These are phyloP conservation scores for Leucogyrophana mollusca DNA, from an alignment of 768 basidiomycete species.

Conservation along the genomic window DNA sequence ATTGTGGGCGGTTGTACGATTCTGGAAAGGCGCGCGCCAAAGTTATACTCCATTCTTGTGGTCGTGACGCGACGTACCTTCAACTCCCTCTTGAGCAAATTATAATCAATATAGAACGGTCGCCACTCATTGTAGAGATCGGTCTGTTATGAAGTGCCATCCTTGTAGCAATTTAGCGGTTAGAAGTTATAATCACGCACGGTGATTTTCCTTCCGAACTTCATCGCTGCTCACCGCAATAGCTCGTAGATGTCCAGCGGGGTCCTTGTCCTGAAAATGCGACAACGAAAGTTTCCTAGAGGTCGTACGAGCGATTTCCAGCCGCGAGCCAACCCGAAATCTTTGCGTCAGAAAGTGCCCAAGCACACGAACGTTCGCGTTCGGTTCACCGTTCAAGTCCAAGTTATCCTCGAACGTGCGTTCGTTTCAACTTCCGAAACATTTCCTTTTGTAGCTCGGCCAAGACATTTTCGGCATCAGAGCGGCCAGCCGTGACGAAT, in stretches of 20 bases:
- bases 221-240: constrained; percentile 44
- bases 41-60: background rate
- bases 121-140: constrained; percentile 91
- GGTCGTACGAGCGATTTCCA: too few species aligned
- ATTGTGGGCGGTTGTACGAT: constrained; percentile 48
- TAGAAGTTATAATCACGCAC: constrained; percentile 32
- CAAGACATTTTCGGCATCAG: too few species aligned
- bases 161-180: background rate
- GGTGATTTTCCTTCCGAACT: constrained; percentile 79
- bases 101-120: constrained; percentile 89
- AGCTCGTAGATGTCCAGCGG: too few species aligned
- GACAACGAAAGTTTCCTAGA: too few species aligned
- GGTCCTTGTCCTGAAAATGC: too few species aligned
- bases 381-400: background rate
- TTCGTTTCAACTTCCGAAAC: constrained; percentile 5
- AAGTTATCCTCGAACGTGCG: constrained; percentile 13
- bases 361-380: background rate
- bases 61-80: constrained; percentile 50
- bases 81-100: constrained; percentile 83
- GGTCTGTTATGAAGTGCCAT: constrained; percentile 41
- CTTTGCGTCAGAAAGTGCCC: too few species aligned
- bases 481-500: too few species aligned
- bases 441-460: background rate
- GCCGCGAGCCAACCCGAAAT: too few species aligned
- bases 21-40: constrained; percentile 22